Evolutionary conservation across 208 protist genomes (phyloP), one percentile per base, ranked within the genome.

Genomic region (Crithidia bombi): DNA sequence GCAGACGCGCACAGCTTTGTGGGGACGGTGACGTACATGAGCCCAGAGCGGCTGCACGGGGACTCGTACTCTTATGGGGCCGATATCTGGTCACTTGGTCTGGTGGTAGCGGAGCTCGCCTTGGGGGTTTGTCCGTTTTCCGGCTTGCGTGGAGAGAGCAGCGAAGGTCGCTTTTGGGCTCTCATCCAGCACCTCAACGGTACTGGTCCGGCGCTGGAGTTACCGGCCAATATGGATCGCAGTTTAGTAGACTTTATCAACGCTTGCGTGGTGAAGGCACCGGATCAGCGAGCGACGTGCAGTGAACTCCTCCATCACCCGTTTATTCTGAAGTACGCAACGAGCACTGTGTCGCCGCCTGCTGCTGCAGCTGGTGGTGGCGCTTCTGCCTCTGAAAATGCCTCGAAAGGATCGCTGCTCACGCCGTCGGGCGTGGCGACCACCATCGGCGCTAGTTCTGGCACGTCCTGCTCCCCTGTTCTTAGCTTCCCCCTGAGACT

Each of bases 11-110:
- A 90, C 68, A 96, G 81, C 63, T 96, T 97, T 75, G 94, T 98
- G 0, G 96, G 96, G 15, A 98, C 96, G 19, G 87, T 97, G 7
- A 94, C 89, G 11, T 98, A 98, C 77, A 98, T 98, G 94, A 95
- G 90, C 65, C 96, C 95, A 11, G 95, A 98, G 81, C 81, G 95
- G 21, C 75, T 98, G 21, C 82, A 88, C 44, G 95, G 95, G 0
- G 82, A 96, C 21, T 44, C 69, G 26, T 98, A 98, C 83, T 96
- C 91, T 14, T 98, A 91, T 73, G 78, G 78, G 5, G 89, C 90
- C 10, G 96, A 98, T 75, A 85, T 98, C 28, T 98, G 94, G 95
- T 95, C 92, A 2, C 68, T 97, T 11, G 96, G 96, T 5, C 74
- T 98, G 46, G 86, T 94, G 23, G 79, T 98, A 46, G 86, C 91